These are phyloP conservation scores for Chalciporus chontae DNA, from an alignment of 768 basidiomycete species.

Conservation along the genomic window DNA sequence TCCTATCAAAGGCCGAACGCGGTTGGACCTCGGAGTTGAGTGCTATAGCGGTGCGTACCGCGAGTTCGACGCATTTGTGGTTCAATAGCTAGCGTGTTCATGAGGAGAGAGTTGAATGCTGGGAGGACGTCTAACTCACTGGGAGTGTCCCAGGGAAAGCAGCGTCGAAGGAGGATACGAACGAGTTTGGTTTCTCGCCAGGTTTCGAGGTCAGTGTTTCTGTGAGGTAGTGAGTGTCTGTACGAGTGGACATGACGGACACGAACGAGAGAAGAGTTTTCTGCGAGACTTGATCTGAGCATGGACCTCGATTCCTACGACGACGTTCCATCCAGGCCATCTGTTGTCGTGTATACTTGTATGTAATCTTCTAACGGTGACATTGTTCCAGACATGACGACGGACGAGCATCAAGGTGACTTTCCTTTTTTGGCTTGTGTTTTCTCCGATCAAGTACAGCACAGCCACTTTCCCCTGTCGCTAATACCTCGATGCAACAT, in stretches of 20 bases:
- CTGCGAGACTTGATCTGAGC: constrained; percentile 84
- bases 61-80: constrained; percentile 70
- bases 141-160: constrained; percentile 93
- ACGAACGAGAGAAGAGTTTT: constrained; percentile 84
- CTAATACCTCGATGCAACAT: not conserved
- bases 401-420: constrained; percentile 19
- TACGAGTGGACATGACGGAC: not conserved
- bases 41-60: constrained; percentile 77
- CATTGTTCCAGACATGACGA: not conserved
- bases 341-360: constrained; percentile 28
- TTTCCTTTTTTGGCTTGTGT: constrained; percentile 12
- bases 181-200: constrained; percentile 63
- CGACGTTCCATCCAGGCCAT: constrained; percentile 86
- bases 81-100: constrained; percentile 48
- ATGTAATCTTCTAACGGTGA: constrained; percentile 6
- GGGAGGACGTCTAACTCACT: constrained; percentile 41
- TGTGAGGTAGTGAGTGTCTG: constrained; percentile 14
- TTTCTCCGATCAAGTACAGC: not conserved
- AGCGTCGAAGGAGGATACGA: constrained; percentile 77
- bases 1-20: constrained; percentile 87
- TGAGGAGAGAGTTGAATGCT: constrained; percentile 1
- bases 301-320: constrained; percentile 94
- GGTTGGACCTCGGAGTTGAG: constrained; percentile 61
- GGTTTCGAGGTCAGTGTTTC: constrained; percentile 41
- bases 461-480: not conserved